Base-by-base conservation (phyloP, 108 stramenopile species). In the Fragilariopsis cylindrus region DNA sequence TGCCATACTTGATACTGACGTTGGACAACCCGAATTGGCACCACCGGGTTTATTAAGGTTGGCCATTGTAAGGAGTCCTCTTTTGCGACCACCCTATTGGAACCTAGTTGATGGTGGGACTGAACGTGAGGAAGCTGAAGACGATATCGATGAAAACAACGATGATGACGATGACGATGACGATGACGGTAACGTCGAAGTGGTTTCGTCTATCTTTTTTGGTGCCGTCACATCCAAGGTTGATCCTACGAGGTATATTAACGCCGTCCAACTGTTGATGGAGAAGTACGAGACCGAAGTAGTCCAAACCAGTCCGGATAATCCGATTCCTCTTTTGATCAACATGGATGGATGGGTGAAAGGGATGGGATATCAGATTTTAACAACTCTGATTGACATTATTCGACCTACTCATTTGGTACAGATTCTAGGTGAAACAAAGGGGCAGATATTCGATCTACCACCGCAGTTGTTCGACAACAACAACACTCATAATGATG, bases 271-370 rank as follows among this genome's bases (percentile, higher is more conserved):
- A 55, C 50, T 57, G 49, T 79, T 88, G 46, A 68, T 91, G 44
- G 60, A 75, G 71, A 57, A 81, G 67, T 90, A 88, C 70, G 56
- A 74, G 41, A 50, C 78, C 50, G 63, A 65, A 48, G 57, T 68
- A 2, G 60, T 65, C 39, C 48, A n/a, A 19, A 41, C 46, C 5
- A 60, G 50, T 15, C 13, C 48, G 11, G 44, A 60, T n/a, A n/a
- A n/a, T 49, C 30, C 66, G 8, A 60, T 86, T 19, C 94, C 95
- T 21, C 76, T 97, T 8, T 48, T 97, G 48, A 78, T 97, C 60
- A 97, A 97, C 71, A 87, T 92, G n/a, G 97, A 96, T 75, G 97
- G 97, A 57, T 97, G 96, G 95, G 90, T 96, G 19, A 93, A 95
- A 74, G 93, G 93, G 7, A 79, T 97, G 60, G 97, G 97, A 5